These are phyloP conservation scores for Trypanosoma avium DNA, from an alignment of 208 protist genomes.

Conservation along the genomic window DNA sequence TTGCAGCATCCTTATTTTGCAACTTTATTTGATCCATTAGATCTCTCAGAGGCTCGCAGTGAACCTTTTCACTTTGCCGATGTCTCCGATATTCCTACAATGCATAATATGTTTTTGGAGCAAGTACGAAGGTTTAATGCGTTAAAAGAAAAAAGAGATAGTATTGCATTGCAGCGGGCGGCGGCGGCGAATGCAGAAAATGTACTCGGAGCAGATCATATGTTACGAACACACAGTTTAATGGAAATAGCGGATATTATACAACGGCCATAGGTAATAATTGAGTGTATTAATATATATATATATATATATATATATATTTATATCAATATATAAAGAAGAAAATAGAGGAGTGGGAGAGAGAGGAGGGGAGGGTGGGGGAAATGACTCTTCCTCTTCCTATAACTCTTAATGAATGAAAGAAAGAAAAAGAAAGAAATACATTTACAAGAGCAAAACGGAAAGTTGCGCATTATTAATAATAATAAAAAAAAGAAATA, in stretches of 20 bases:
- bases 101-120: conserved; percentile 74
- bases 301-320: conserved; percentile 6
- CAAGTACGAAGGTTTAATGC: conserved; percentile 75
- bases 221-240: conserved; percentile 78
- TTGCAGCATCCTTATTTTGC: conserved; percentile 91
- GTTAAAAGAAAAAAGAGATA: conserved; percentile 49
- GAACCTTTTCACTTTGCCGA: conserved; percentile 86
- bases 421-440: too few relatives aligned
- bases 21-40: conserved; percentile 72
- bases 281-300: conserved; percentile 22
- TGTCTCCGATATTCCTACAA: conserved; percentile 58
- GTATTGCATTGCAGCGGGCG: conserved; percentile 50
- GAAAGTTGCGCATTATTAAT: too few relatives aligned
- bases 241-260: conserved; percentile 74
- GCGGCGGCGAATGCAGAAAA: conserved; percentile 28
- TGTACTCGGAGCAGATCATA: conserved; percentile 64
- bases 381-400: too few relatives aligned
- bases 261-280: conserved; percentile 17
- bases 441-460: too few relatives aligned
- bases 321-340: too few relatives aligned
- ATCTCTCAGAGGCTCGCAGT: conserved; percentile 72
- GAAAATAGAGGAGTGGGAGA: too few relatives aligned
- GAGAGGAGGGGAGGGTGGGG: too few relatives aligned
- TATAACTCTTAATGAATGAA: too few relatives aligned
- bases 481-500: too few relatives aligned